phyloP scores from a whole-genome alignment of 2,329 filamentous ascomycete genomes.

The Sordariomycetes sp. region DNA sequence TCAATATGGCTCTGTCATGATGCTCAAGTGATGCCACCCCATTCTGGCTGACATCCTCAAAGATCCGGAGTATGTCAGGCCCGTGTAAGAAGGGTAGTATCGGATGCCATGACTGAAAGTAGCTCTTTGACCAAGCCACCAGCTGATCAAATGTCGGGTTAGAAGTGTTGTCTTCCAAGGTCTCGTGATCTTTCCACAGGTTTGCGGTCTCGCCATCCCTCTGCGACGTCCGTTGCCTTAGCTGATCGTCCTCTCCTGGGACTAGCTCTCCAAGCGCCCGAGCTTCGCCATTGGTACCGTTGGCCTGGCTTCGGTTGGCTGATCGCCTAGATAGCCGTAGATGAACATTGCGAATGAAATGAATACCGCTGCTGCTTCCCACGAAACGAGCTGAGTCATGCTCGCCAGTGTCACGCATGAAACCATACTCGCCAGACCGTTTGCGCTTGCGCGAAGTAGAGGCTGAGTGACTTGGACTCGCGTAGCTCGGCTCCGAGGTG shows the following conservation, averaged over 20 bases:
- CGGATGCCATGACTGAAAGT: slow-evolving; percentile 50
- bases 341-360: slow-evolving; percentile 48
- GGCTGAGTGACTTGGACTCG: too few relatives aligned
- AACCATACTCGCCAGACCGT: slow-evolving; percentile 18
- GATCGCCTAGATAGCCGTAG: slow-evolving; percentile 28
- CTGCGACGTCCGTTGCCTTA: slow-evolving; percentile 20
- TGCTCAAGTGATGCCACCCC: slow-evolving; percentile 18
- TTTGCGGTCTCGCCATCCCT: slow-evolving; percentile 21
- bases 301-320: slow-evolving; percentile 4
- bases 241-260: slow-evolving; percentile 47
- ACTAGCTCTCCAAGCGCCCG: slow-evolving; percentile 25
- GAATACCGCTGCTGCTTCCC: slow-evolving; percentile 49
- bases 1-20: slow-evolving; percentile 31
- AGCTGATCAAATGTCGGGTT: slow-evolving; percentile 35
- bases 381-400: slow-evolving; percentile 42
- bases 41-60: slow-evolving; percentile 30
- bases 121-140: slow-evolving; percentile 38
- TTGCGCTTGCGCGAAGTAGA: slow-evolving; percentile 20
- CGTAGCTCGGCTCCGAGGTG: too few relatives aligned
- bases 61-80: slow-evolving; percentile 34
- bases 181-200: too few relatives aligned
- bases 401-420: slow-evolving; percentile 40
- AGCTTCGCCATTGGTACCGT: slow-evolving; percentile 2
- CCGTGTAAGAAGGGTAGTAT: slow-evolving; percentile 47
- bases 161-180: slow-evolving; percentile 4